Conservation (phyloP, 768 basidiomycete genomes). For the Amanita rubescens region DNA sequence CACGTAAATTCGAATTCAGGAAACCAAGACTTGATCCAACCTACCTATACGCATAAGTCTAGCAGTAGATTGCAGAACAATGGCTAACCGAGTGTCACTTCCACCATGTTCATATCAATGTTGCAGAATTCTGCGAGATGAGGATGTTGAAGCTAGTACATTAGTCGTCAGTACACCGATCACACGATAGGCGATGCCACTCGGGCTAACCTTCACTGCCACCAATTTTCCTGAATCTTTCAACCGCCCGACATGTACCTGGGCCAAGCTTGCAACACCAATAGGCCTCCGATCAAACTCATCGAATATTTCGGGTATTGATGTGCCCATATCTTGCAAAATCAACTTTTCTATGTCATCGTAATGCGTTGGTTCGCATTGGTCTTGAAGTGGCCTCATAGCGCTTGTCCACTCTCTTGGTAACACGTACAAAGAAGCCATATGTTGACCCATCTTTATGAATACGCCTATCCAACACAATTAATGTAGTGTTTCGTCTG, state of each 20-base stretch:
- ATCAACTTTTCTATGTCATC: constrained; percentile 73
- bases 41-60: constrained; percentile 22
- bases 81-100: constrained; percentile 54
- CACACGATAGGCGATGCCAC: not conserved
- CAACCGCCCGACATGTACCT: constrained; percentile 83
- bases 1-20: constrained; percentile 95
- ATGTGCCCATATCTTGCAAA: constrained; percentile 65
- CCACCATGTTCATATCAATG: constrained; percentile 85
- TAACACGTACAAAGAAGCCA: constrained; percentile 55
- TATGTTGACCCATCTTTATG: constrained; percentile 88
- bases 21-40: constrained; percentile 88
- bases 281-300: constrained; percentile 85
- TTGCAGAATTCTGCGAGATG: constrained; percentile 87
- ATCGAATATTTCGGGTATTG: constrained; percentile 70
- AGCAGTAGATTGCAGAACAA: not conserved
- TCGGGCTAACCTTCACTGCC: constrained; percentile 68
- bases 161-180: not conserved
- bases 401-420: constrained; percentile 46
- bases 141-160: constrained; percentile 80
- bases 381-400: constrained; percentile 71
- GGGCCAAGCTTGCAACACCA: constrained; percentile 93
- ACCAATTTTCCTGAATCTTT: constrained; percentile 65
- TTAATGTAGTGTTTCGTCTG: not conserved
- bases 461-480: constrained; percentile 50
- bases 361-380: constrained; percentile 84